Conservation (phyloP, 2,329 filamentous ascomycete genomes). For the Penicillium sp. region DNA sequence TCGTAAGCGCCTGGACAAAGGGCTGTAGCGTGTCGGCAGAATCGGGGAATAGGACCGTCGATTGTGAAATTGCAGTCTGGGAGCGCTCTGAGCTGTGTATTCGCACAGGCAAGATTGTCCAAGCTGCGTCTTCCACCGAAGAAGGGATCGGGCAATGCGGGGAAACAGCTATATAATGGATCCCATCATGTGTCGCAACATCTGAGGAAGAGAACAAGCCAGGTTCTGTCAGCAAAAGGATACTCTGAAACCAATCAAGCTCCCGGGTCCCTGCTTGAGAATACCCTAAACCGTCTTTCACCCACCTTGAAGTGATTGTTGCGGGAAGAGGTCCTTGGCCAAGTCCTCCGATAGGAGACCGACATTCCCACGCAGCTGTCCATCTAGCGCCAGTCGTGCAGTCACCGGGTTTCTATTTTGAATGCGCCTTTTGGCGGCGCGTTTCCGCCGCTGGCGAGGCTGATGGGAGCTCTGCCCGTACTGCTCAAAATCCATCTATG, state of each 20-base stretch:
- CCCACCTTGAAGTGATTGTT: conserved; percentile 47
- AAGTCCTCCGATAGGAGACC: conserved; percentile 84
- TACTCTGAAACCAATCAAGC: no score
- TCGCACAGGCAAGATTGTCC: conserved; percentile 78
- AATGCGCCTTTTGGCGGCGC: conserved; percentile 39
- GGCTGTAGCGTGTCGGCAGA: conserved; percentile 69
- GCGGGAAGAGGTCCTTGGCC: conserved; percentile 70
- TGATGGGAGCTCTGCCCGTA: conserved; percentile 37
- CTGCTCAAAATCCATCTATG: conserved; percentile 41
- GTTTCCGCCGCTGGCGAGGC: conserved; percentile 48
- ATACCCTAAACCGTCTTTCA: neutral
- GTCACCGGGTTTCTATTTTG: conserved; percentile 66
- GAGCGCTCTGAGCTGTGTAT: conserved; percentile 41
- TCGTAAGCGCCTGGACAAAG: conserved; percentile 68
- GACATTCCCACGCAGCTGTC: conserved; percentile 75
- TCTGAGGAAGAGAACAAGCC: conserved; percentile 6
- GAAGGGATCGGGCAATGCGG: conserved; percentile 39
- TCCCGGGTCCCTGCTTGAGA: no score
- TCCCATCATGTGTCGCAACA: conserved; percentile 24
- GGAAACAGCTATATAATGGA: conserved; percentile 43
- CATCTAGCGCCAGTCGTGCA: conserved; percentile 76
- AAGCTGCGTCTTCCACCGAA: conserved; percentile 57
- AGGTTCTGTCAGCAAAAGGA: conserved; percentile 4
- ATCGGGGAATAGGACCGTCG: conserved; percentile 70
- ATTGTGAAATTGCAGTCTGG: conserved; percentile 60